phyloP scores from a whole-genome alignment of 176 grass and related monocot genomes.

The Phragmites australis region DNA sequence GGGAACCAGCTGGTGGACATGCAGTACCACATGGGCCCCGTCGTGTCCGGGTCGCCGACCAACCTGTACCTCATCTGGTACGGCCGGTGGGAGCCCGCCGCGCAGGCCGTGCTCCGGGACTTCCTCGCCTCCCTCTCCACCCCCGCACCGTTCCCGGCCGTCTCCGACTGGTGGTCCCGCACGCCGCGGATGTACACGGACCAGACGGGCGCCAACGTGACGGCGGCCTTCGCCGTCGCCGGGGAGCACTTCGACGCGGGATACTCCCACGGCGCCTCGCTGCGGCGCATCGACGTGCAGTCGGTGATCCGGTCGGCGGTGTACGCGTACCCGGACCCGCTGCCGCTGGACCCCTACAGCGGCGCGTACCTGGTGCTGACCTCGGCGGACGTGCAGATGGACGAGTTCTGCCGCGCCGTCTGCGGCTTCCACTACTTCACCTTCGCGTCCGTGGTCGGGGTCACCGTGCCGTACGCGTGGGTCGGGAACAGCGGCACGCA shows the following conservation, averaged over 20 bases:
- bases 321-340: constrained; percentile 45
- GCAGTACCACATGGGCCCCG: constrained; percentile 88
- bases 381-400: constrained; percentile 67
- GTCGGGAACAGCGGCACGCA: constrained; percentile 73
- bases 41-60: constrained; percentile 56
- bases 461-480: constrained; percentile 85
- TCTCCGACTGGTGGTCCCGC: constrained; percentile 75
- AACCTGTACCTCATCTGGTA: constrained; percentile 94
- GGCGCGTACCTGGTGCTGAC: constrained; percentile 89
- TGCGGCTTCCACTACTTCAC: constrained; percentile 98
- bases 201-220: constrained; percentile 73
- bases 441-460: constrained; percentile 64
- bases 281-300: constrained; percentile 68
- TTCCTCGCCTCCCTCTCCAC: constrained; percentile 75
- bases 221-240: constrained; percentile 51
- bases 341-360: constrained; percentile 63
- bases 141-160: constrained; percentile 52
- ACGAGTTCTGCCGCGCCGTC: constrained; percentile 84
- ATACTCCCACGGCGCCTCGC: constrained; percentile 65
- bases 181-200: constrained; percentile 67
- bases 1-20: constrained; percentile 64
- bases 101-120: constrained; percentile 70
- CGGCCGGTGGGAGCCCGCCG: constrained; percentile 60
- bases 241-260: constrained; percentile 58
- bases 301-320: constrained; percentile 67